Base-by-base conservation (phyloP, 208 protist species). In the Crithidia mellificae region DNA sequence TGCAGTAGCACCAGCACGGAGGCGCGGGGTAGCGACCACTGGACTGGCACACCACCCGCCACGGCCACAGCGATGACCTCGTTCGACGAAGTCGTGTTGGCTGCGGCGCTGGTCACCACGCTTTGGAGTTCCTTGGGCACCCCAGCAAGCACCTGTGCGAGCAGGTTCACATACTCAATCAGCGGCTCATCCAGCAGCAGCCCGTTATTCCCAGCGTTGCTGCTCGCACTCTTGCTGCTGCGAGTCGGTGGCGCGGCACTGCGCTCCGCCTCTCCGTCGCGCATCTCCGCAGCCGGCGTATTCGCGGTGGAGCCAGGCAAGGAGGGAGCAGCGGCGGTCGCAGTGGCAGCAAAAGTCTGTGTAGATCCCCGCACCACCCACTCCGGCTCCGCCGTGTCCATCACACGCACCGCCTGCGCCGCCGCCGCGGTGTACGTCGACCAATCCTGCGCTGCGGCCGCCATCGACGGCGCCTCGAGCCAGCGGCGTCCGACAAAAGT, bases 81-180 rank as follows among this genome's bases (percentile, higher is more conserved):
- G 34, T 17, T 36, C 34, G 6, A 1, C 34, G 20, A 6, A 8
- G 12, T 2, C 53, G 17, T n/a, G 19, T 12, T 25, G 34, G 8
- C 8, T 25, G 46, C 51, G 22, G 64, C 68, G 14, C 24, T 63
- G 47, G 46, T n/a, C 20, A 73, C 41, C 25, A 82, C 71, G 20
- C 43, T 68, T 27, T 55, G 24, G 27, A 95, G 71, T 29, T 91
- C 69, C 55, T 91, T 88, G 8, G 90, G 85, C 30, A 95, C 75
- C 0, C 84, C 84, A 19, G 82, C 77, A 24, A 95, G 72, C n/a
- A 92, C 49, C 64, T 85, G 84, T 4, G 77, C 77, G 24, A 91
- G 68, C 11, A 92, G 44, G 32, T 64, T 80, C 30, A 83, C 86
- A 63, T 83, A 87, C 66, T 95, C 85, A 4, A 90, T 69, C 29